Evolutionary conservation across 2,329 filamentous ascomycete genomes (phyloP), one percentile per base, ranked within the genome.

Genomic region (Calycina marina): DNA sequence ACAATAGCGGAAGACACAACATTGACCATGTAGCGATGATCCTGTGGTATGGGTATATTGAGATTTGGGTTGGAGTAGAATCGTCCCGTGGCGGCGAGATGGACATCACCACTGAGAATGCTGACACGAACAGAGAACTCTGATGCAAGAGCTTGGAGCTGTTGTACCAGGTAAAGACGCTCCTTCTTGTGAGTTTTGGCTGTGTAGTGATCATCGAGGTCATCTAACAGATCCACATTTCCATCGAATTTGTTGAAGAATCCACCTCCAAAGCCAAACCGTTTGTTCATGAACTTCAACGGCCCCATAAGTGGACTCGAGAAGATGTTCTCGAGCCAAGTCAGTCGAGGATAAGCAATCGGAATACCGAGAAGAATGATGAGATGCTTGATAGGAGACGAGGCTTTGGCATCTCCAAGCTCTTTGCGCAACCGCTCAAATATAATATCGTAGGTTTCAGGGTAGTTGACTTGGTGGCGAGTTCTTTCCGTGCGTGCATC

Each of bases 211-310:
- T 98, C 90, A 54, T 96, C 88, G 13, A 93, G 65, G 45, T 93
- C 85, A 52, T 94, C 86, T 11, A 93, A 63, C 14, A 96, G 73
- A 58, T 96, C 90, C 14, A 94, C 80, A 34, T 80, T 86, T 31
- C 88, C 88, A 46, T 94, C 88, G 45, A 96, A 94, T 35, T 84
- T 70, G 56, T 96, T 96, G 65, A 96, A 93, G 27, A 94, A 63
- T 32, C 75, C 73, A 30, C 85, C 86, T 4, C 79, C 72, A 27
- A 93, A 58, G 35, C 88, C 88, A 44, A 96, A 93, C 15, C 86
- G 73, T 54, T 86, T 81, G 61, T 93, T 90, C 46, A 94, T 55
- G 40, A 96, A 77, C 49, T 85, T 86, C 51, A 94, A 73, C 0
- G 86, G 85, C 0, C 79, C 85, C 50, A 94, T 86, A 14, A 94